Percentiles rank a stretch among this genome's conserved stretches.
phyloP scores from a whole-genome alignment of 495 filamentous ascomycete genomes.

The Coniosporium apollinis region DNA sequence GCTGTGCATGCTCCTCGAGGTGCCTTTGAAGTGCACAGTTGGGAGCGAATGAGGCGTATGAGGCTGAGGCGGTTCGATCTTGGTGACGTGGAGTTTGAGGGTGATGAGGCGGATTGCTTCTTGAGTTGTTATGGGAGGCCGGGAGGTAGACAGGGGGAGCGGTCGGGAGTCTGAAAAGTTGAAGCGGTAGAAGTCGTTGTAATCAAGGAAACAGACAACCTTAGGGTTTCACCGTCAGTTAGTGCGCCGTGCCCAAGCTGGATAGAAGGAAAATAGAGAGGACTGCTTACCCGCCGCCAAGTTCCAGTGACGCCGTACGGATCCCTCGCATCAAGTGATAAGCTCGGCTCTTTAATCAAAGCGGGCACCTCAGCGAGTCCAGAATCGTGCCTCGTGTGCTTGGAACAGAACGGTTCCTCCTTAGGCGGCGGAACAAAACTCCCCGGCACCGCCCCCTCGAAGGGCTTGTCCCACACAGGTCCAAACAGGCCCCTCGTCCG shows the following conservation, averaged over 20 bases:
- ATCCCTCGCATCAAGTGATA: constrained; percentile 31
- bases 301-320: constrained; percentile 43
- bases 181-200: constrained; percentile 43
- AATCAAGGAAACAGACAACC: constrained; percentile 34
- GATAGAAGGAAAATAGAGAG: neutral
- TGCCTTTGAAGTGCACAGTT: constrained; percentile 41
- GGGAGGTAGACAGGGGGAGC: too few species aligned
- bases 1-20: constrained; percentile 34
- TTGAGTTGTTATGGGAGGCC: too few species aligned
- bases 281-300: constrained; percentile 32
- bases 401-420: constrained; percentile 16
- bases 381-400: neutral
- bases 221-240: constrained; percentile 1
- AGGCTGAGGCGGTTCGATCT: constrained; percentile 32
- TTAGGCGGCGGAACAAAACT: constrained; percentile 25
- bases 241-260: neutral
- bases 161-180: too few species aligned
- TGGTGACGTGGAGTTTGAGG: constrained; percentile 38
- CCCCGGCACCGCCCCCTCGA: constrained; percentile 32
- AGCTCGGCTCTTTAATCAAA: constrained; percentile 10
- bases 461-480: constrained; percentile 34
- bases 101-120: constrained; percentile 48
- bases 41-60: constrained; percentile 35
- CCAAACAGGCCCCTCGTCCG: constrained; percentile 26
- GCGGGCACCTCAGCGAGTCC: constrained; percentile 1